Base-by-base conservation (phyloP, 2,329 filamentous ascomycete genomes). In the Cordyceps cateniannulata region DNA sequence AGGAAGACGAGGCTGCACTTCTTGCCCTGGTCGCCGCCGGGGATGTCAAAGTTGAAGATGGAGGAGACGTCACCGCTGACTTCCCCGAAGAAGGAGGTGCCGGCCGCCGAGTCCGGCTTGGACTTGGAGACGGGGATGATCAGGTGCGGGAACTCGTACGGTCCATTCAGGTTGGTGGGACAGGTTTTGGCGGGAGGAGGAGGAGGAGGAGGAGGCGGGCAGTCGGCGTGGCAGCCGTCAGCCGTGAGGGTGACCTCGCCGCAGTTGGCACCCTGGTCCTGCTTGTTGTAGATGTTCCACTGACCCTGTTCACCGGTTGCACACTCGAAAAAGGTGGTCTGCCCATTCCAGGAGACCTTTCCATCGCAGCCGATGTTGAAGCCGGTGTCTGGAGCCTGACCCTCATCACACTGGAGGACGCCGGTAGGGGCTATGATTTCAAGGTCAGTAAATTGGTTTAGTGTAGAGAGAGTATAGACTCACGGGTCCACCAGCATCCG, bases 11-110 rank as follows among this genome's bases (percentile, higher is more conserved):
- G 75, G 60, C 78, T 81, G 75, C 87, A 90, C 7, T 74, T 82
- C 73, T 84, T 83, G 65, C 82, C 83, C 9, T 75, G 66, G 66
- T 84, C 79, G 5, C 73, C 71, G 4, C 71, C 63, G 1, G 82
- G 82, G 48, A 90, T 82, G 68, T 88, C 85, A 73, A 90, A 90
- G 76, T 88, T 88, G 80, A 87, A 89, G 68, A 89, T 81, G 14
- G 81, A 81, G 10, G 81, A 82, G 53, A 82, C 71, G 60, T 74
- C 77, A 20, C 76, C 71, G 14, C 80, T 81, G 42, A 87, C 75
- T 12, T 79, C 78, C 58, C 84, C 85, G 64, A 82, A 80, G 73
- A 76, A 81, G 1, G 77, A 78, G 2, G 80, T 84, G 8, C 85
- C 85, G 48, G 73, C 72, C 0, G 81, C 74, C 4, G 72, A 77